Conservation (phyloP, 257 asterid genomes). For the Petunia axillaris region DNA sequence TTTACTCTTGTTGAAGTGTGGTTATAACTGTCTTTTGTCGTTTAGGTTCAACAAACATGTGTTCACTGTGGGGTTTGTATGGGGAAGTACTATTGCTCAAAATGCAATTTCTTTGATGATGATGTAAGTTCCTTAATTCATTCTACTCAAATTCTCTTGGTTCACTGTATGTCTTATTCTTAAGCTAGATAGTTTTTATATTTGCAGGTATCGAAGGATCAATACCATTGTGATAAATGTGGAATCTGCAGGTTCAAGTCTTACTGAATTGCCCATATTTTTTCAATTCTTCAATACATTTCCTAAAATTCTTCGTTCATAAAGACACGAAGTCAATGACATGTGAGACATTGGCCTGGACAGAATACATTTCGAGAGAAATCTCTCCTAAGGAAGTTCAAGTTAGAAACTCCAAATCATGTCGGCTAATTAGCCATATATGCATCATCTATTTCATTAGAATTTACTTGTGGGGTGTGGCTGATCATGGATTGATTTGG, state of each 20-base stretch:
- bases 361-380: not conserved
- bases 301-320: too few relatives aligned
- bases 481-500: not conserved
- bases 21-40: not conserved
- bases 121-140: conserved; percentile 47
- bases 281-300: not conserved
- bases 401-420: not conserved
- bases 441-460: not conserved
- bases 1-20: not conserved
- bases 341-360: not conserved
- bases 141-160: not conserved
- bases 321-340: not conserved
- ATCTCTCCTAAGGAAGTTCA: too few relatives aligned
- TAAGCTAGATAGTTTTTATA: not conserved
- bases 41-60: conserved; percentile 58
- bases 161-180: not conserved
- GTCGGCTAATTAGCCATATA: not conserved
- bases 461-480: not conserved
- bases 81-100: conserved; percentile 64
- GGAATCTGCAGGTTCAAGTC: conserved; percentile 72
- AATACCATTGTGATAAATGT: conserved; percentile 70
- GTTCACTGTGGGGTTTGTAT: conserved; percentile 57
- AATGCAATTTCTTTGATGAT: conserved; percentile 71
- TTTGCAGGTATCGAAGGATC: conserved; percentile 59
- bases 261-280: not conserved